Base-by-base conservation (phyloP, 1,284 basidiomycete genomes). In the Lentinula novae-zelandiae region DNA sequence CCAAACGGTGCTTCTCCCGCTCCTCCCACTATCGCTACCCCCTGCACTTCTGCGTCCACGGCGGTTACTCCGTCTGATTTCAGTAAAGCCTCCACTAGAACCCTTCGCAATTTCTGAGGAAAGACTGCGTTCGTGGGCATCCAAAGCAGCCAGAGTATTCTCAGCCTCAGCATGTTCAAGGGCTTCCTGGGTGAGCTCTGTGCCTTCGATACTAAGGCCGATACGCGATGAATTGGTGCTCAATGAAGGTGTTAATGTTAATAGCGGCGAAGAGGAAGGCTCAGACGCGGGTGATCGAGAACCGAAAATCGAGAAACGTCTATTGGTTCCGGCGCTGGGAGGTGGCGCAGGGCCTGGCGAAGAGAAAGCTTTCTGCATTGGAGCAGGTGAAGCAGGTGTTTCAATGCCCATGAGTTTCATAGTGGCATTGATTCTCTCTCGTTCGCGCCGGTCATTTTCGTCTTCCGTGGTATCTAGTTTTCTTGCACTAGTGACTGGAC, bases 341-440 rank as follows among this genome's bases (percentile, higher is more conserved):
- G 79, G 72, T 34, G 74, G 72, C 40, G 73, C 73, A 49, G 77
- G 70, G 46, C 73, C 65, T 4, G 74, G 70, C 42, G 70, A 67
- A 40, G 70, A 80, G 58, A 73, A 72, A 61, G 74, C 78, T 67
- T 79, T 82, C 66, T 77, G 73, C 60, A 79, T 68, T 1, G 71
- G 66, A 50, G 70, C 66, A 3, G 76, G 72, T 15, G 77, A 73
- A 51, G 75, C 63, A 17, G 65, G 67, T 38, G 76, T 71, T 50
- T 93, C 86, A 61, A 95, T 91, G 8, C 94, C 94, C 92, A 95
- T 93, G 36, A 96, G 78, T 73, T 94, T 94, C 88, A 96, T 90
- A 10, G 91, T 91, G 10, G 93, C 93, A 67, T 91, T 81, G 62
- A 95, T 77, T 13, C 92, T 84, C 72, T 95, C 92, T 61, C 94